Base-by-base conservation (phyloP, 495 filamentous ascomycete species). In the Podospora australis region DNA sequence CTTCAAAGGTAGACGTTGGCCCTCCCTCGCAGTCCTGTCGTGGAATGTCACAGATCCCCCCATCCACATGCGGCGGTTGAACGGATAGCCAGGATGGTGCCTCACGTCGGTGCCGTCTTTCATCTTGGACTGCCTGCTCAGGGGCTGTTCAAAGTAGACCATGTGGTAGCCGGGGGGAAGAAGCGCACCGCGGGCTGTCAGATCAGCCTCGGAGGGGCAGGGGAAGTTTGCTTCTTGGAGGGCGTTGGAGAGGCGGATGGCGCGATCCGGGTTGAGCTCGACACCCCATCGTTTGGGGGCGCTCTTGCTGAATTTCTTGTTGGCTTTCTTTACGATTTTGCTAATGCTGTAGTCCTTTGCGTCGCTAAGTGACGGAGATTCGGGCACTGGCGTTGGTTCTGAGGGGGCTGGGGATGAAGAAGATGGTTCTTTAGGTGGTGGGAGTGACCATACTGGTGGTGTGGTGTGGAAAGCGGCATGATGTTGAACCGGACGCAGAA, bases 61-160 rank as follows among this genome's bases (percentile, higher is more conserved):
- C 2, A 84, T 84, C 88, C 88, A 94, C 79, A 94, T 83, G 20
- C 87, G 78, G 19, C 84, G 72, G 20, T 71, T 76, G 49, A 81
- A 90, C 0, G 82, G 80, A 0, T 48, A 24, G 3, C 78, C 76
- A 0, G 88, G 87, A 35, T 75, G 81, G 50, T 89, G 86, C 2
- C 76, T 75, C 2, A 68, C 63, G 63, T 91, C 88, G 1, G 85
- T 86, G 26, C 87, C 87, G 64, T 94, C 88, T 2, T 64, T 57
- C 1, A 82, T 74, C 3, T 90, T 74, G 2, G 74, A 57, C 13
- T 57, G 64, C 48, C 77, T 69, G 2, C 73, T 63, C 39, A 78
- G 70, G 29, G 74, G 71, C 0, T 81, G 74, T 1, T 84, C 81
- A 66, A 87, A 89, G 65, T 90, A 86, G 20, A 81, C 74, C 8